Base-by-base conservation (phyloP, 371 early-diverging fungal species). In the Apophysomyces ossiformis region DNA sequence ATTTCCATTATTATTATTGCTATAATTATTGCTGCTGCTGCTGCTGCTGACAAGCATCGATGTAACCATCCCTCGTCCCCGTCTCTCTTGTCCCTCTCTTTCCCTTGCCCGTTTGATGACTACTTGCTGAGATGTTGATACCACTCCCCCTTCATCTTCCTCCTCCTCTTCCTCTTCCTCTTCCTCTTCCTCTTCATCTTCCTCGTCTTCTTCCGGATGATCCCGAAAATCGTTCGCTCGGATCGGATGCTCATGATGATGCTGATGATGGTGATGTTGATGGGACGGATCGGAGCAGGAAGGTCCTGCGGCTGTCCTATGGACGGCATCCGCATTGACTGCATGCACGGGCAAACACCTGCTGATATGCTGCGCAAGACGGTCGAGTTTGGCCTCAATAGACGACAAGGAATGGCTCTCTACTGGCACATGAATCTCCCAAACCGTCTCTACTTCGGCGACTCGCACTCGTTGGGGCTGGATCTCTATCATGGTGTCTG, bases 391-490 rank as follows among this genome's bases (percentile, higher is more conserved):
- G 50, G 32, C 60, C 57, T 76, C 77, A 44, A 77, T 66, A 21
- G 65, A 63, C 21, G 66, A 38, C 12, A 65, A 66, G 35, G 36
- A 45, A 13, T 66, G 67, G 9, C 54, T 15, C 32, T 63, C 68
- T 57, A 58, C 67, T 13, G 83, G 81, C 2, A 72, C 68, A 68
- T 77, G 71, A 5, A 69, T 69, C 57, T 83, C 67, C 81, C 81
- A 83, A 8, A 72, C 66, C 16, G 60, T 71, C 4, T 63, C 60
- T 7, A 67, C 67, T 35, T 70, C 74, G 1, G 67, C 26, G 5
- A 79, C 68, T 13, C 60, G 38, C 1, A 80, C 63, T 41, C 83
- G 70, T 60, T 71, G 71, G 9, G 83, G 81, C 37, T 64, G 12
- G 12, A 78, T 36, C 21, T 72, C 74, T 1, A 56, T 37, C 35